Conservation (phyloP, 2,329 filamentous ascomycete genomes). For the Aspergillus alliaceus region DNA sequence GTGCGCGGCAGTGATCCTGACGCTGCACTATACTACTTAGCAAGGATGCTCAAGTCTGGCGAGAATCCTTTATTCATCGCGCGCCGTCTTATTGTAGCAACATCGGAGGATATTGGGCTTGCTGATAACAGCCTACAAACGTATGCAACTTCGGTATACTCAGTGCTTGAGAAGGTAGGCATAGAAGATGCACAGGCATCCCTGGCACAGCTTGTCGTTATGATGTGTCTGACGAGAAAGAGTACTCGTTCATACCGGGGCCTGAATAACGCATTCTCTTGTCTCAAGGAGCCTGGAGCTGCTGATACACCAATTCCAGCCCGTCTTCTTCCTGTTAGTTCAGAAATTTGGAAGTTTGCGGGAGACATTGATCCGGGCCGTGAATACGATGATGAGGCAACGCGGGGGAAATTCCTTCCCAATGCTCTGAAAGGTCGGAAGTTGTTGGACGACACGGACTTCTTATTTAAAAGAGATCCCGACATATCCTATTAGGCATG, state of each 20-base stretch:
- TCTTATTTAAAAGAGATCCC: conserved; percentile 37
- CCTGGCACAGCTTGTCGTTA: conserved; percentile 81
- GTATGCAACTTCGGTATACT: conserved; percentile 81
- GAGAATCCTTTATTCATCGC: conserved; percentile 93
- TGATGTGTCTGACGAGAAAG: conserved; percentile 78
- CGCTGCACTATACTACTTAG: conserved; percentile 89
- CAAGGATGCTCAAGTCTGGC: conserved; percentile 90
- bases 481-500: background rate
- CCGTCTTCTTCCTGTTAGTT: conserved; percentile 89
- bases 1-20: conserved; percentile 84
- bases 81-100: conserved; percentile 88
- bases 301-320: conserved; percentile 79
- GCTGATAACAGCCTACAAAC: conserved; percentile 82
- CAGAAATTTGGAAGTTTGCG: conserved; percentile 79
- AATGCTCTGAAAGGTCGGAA: conserved; percentile 66
- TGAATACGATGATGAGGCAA: conserved; percentile 83
- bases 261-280: conserved; percentile 75
- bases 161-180: conserved; percentile 86
- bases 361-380: too few species aligned
- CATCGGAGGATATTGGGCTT: conserved; percentile 88
- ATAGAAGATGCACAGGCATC: conserved; percentile 94
- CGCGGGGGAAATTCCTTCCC: conserved; percentile 97
- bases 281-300: conserved; percentile 78
- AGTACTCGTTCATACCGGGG: conserved; percentile 83
- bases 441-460: conserved; percentile 77